These are phyloP conservation scores for Talaromyces wortmannii DNA, from an alignment of 495 filamentous ascomycete genomes.

Conservation along the genomic window DNA sequence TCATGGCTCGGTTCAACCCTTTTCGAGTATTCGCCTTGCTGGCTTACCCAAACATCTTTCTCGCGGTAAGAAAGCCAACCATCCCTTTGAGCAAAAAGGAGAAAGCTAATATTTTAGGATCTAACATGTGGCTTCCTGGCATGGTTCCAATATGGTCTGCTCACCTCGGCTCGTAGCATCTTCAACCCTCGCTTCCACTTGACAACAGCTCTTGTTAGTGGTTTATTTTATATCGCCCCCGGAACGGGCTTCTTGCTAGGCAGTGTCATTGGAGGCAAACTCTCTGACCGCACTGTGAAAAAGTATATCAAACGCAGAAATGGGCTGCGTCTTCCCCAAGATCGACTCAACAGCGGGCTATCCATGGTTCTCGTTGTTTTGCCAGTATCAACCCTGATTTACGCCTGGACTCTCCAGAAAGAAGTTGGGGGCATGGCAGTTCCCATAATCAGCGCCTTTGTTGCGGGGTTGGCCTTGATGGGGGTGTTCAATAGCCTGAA, in stretches of 20 bases:
- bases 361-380: constrained; percentile 54
- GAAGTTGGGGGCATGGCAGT: constrained; percentile 57
- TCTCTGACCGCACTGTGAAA: constrained; percentile 60
- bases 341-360: constrained; percentile 60
- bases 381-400: constrained; percentile 58
- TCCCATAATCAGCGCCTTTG: constrained; percentile 62
- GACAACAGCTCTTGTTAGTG: constrained; percentile 57
- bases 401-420: constrained; percentile 64
- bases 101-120: constrained; percentile 21
- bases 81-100: background rate
- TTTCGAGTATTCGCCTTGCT: constrained; percentile 24
- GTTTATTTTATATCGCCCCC: constrained; percentile 72
- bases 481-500: constrained; percentile 68
- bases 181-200: constrained; percentile 69
- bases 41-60: constrained; percentile 33
- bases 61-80: constrained; percentile 21
- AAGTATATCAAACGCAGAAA: constrained; percentile 50
- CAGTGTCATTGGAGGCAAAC: constrained; percentile 61
- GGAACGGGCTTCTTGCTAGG: constrained; percentile 64
- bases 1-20: constrained; percentile 26
- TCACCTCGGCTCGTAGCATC: constrained; percentile 67
- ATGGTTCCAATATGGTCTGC: constrained; percentile 64
- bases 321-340: constrained; percentile 62
- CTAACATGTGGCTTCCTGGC: constrained; percentile 57
- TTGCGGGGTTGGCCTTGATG: constrained; percentile 60